Evolutionary conservation across 768 basidiomycete species (phyloP), one percentile per base, ranked within the genome.

Genomic region (Gymnopilus dilepis): DNA sequence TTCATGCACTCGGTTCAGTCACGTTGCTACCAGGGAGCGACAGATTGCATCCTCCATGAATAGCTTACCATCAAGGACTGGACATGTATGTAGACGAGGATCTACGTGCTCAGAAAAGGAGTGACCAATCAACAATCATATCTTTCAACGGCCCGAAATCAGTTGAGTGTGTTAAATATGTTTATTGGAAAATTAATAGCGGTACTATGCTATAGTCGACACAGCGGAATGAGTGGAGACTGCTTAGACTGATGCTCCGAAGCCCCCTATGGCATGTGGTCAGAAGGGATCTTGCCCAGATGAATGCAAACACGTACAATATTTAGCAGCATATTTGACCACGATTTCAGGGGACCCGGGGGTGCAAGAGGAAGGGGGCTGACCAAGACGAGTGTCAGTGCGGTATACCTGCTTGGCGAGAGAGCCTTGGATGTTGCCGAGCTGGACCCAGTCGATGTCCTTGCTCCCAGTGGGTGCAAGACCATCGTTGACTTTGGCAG

Each of bases 381-480:
- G 80, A 13, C 87, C 86, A 24, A 74, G 77, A 7, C 74, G 69
- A 11, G 83, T 87, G 59, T 83, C 74, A 2, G 82, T 71, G 52
- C 87, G 74, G 73, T 79, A 87, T 0, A 86, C 74, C 58, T 76
- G 67, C 34, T 69, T 77, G 0, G 85, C 84, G 12, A 86, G 73
- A 6, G 73, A 66, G 5, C 86, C 86, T 26, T 77, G 33, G 17
- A 83, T 68, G 28, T 63, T 70, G 12, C 70, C 75, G 19, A 88
- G 71, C 64, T 77, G 71, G 6, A 86, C 71, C 82, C 83, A 85
- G 56, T 85, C 82, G 34, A 88, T 75, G 62, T 86, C 78, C n/a
- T 67, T 63, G 5, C 61, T 61, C 12, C 74, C 70, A 6, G 72
- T 71, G 2, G 80, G 78, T 1, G 81, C 74, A 22, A 75, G 64